Base-by-base conservation (phyloP, 2,329 filamentous ascomycete genomes). In the Herpotrichia juniperi region DNA sequence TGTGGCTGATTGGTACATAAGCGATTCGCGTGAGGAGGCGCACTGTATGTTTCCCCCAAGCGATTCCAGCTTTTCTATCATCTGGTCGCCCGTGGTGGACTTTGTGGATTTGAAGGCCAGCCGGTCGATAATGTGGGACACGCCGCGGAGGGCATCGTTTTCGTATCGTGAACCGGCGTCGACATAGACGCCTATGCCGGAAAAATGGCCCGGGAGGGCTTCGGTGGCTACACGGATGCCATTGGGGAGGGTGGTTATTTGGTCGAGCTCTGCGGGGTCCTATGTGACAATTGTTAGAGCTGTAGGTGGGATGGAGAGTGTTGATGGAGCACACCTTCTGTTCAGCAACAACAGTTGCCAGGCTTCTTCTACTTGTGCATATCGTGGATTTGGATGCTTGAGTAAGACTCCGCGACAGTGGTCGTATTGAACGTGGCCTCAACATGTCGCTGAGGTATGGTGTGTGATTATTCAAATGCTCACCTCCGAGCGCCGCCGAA, bases 1-100 rank as follows among this genome's bases (percentile, higher is more conserved):
- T 25, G 93, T 97, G 22, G 94, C 94, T 1, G 92, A 91, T 76
- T 99, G 94, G 79, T 99, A 99, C 94, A 99, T 99, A 77, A 99
- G 85, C 50, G 91, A 91, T 76, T 99, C 94, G 59, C 94, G 84
- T 1, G 92, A 96, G 1, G 93, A 97, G 10, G 93, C 93, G 77
- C 94, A 99, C 77, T 97, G 93, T 53, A 99, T 93, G 73, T 97
- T 97, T 26, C 94, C 94, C 30, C 94, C 94, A 2, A 99, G 80
- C 0, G 87, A 88, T 76, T 97, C 94, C 28, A 97, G 83, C 28
- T 87, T 82, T 74, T 96, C 91, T 17, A 96, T 80, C 87, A 97
- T 94, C 62, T 92, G 81, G 74, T 97, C 93, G 50, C 87, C 86
- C 0, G 85, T 85, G 54, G 87, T 86, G 30, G 80, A 79, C 28